Percentiles rank a stretch among this genome's conserved stretches.
phyloP scores from a whole-genome alignment of 2,329 filamentous ascomycete species.

The Epichloe uncinata region DNA sequence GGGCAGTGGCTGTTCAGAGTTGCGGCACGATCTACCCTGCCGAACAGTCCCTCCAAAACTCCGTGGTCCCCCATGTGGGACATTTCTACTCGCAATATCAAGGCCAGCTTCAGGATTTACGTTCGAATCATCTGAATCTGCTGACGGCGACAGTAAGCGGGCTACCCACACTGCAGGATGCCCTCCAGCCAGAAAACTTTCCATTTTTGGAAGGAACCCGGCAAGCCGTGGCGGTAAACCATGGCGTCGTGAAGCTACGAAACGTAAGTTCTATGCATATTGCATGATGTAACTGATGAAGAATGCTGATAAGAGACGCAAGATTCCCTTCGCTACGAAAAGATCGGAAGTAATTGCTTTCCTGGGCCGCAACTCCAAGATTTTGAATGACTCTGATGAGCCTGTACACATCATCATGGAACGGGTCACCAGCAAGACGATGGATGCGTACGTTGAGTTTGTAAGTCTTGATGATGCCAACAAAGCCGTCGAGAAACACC shows the following conservation, averaged over 20 bases:
- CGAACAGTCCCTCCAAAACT: neutral
- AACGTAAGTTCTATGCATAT: conserved; percentile 28
- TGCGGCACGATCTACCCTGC: neutral
- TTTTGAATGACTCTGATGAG: conserved; percentile 40
- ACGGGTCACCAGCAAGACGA: conserved; percentile 46
- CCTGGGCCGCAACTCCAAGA: conserved; percentile 42
- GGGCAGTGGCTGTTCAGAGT: neutral
- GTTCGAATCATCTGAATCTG: conserved; percentile 23
- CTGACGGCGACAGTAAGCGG: conserved; percentile 22
- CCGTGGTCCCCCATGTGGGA: neutral
- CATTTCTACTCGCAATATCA: neutral
- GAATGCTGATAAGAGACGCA: neutral
- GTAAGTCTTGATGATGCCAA: conserved; percentile 37
- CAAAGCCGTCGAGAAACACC: conserved; percentile 35
- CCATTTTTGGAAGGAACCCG: conserved; percentile 31
- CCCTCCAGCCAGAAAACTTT: conserved; percentile 27
- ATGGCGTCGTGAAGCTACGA: conserved; percentile 35
- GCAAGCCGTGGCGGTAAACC: conserved; percentile 15
- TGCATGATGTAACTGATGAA: no score
- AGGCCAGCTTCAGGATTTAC: neutral
- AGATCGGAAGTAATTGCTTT: conserved; percentile 44
- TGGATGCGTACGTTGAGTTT: conserved; percentile 49
- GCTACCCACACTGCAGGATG: conserved; percentile 20
- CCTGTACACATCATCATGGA: conserved; percentile 53
- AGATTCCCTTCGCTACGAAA: conserved; percentile 44